phyloP scores from a whole-genome alignment of 2,329 filamentous ascomycete species.

The Aureobasidium sp. region DNA sequence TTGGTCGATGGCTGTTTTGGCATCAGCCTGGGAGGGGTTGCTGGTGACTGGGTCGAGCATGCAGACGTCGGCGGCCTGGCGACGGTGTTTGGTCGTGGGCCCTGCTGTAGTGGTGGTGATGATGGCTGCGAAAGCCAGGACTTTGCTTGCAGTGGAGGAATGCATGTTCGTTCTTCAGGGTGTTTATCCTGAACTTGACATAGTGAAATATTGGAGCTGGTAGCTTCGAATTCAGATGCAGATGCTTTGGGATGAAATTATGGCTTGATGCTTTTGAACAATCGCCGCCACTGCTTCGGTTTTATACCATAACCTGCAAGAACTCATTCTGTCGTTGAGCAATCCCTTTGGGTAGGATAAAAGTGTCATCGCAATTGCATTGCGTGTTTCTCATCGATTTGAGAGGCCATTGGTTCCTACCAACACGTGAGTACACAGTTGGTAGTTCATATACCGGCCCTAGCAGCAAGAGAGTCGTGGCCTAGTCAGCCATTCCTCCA shows the following conservation, averaged over 20 bases:
- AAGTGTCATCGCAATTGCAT: too few species aligned
- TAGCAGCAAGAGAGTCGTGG: background rate
- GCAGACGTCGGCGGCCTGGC: conserved; percentile 12
- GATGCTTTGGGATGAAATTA: background rate
- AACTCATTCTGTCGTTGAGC: background rate
- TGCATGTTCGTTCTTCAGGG: background rate
- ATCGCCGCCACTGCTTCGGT: background rate
- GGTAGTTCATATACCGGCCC: background rate
- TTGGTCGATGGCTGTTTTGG: conserved; percentile 15
- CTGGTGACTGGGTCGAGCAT: conserved; percentile 15
- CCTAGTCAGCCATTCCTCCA: background rate
- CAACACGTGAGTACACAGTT: background rate
- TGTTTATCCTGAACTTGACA: background rate
- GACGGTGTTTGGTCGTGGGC: background rate
- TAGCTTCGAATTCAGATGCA: too few species aligned
- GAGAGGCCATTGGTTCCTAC: background rate
- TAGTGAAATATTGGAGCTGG: background rate
- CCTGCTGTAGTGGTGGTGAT: background rate
- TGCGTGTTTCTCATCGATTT: too few species aligned
- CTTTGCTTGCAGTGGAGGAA: background rate
- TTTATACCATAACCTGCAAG: background rate
- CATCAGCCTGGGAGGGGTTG: conserved; percentile 5
- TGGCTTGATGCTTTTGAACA: background rate
- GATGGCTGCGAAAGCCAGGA: conserved; percentile 9
- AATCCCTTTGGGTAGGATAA: background rate